Conservation (phyloP, 805 yeast species). For the Saturnispora galanensis region DNA sequence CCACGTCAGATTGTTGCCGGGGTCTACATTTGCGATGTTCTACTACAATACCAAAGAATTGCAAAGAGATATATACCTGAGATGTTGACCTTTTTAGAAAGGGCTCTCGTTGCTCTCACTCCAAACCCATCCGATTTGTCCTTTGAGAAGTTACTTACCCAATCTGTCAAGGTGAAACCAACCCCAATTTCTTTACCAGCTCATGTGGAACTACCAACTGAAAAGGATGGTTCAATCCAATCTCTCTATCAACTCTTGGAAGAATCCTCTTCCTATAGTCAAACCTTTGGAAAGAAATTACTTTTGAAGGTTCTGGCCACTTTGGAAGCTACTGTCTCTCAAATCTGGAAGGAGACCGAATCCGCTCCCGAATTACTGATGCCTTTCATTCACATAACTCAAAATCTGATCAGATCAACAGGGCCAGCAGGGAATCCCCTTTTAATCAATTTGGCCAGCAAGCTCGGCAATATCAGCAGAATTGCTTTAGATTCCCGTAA, state of each 20-base stretch:
- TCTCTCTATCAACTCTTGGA: conserved; percentile 8
- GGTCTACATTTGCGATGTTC: conserved; percentile 51
- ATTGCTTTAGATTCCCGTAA: conserved; percentile 41
- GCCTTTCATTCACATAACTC: conserved; percentile 37
- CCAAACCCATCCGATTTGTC: conserved; percentile 27
- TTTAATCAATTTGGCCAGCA: conserved; percentile 30
- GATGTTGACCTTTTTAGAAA: conserved; percentile 47
- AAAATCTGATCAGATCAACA: conserved; percentile 29
- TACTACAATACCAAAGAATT: conserved; percentile 64
- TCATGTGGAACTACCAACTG: conserved; percentile 12
- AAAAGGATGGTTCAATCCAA: not conserved
- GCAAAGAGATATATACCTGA: conserved; percentile 84
- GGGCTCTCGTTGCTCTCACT: conserved; percentile 35
- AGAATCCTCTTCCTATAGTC: conserved; percentile 6
- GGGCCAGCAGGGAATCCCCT: conserved; percentile 16
- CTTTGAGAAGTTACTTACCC: conserved; percentile 16
- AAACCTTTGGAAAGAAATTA: conserved; percentile 21
- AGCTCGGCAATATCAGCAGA: conserved; percentile 40
- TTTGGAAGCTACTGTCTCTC: conserved; percentile 24
- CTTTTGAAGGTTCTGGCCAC: conserved; percentile 27
- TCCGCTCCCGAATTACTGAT: conserved; percentile 50
- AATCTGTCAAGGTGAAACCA: conserved; percentile 9
- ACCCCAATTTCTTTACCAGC: conserved; percentile 17
- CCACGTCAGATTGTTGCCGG: conserved; percentile 41
- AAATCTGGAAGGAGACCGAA: conserved; percentile 51